Evolutionary conservation across 2,329 filamentous ascomycete genomes (phyloP).

Genomic region (Botryotinia convoluta): DNA sequence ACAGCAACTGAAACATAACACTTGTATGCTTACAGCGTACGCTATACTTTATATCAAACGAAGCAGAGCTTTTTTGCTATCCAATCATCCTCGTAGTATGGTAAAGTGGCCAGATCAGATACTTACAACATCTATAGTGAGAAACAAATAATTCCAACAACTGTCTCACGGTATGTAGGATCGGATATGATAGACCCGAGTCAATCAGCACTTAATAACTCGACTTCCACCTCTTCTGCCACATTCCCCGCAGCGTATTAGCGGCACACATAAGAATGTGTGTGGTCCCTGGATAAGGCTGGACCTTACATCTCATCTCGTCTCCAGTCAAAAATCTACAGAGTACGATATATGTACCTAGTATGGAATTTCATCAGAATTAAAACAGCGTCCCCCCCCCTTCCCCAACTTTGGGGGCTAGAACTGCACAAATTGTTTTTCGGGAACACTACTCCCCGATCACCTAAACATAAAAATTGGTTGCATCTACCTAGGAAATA

Average conservation of each 20-base stretch:
- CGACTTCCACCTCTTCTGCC: not conserved
- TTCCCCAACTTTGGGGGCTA: not conserved
- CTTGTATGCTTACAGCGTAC: not conserved
- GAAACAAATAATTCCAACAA: not conserved
- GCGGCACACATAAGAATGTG: not conserved
- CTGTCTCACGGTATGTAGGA: not conserved
- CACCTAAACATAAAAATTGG: not conserved
- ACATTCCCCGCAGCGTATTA: not conserved
- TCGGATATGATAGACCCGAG: constrained; percentile 1
- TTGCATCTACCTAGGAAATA: not conserved
- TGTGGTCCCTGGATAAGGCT: not conserved
- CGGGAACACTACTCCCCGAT: not conserved
- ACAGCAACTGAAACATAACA: not conserved
- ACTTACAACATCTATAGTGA: not conserved
- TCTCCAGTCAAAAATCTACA: not conserved
- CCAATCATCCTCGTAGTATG: not conserved
- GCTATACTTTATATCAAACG: not conserved
- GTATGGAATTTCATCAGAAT: not conserved
- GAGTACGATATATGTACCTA: not conserved
- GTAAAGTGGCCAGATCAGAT: not conserved
- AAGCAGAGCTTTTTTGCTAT: not conserved
- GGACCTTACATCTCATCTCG: not conserved
- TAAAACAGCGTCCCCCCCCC: not conserved
- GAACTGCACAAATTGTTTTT: not conserved
- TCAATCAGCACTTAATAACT: not conserved